Evolutionary conservation across 2,329 filamentous ascomycete species (phyloP).

Genomic region (Xylaria digitata): DNA sequence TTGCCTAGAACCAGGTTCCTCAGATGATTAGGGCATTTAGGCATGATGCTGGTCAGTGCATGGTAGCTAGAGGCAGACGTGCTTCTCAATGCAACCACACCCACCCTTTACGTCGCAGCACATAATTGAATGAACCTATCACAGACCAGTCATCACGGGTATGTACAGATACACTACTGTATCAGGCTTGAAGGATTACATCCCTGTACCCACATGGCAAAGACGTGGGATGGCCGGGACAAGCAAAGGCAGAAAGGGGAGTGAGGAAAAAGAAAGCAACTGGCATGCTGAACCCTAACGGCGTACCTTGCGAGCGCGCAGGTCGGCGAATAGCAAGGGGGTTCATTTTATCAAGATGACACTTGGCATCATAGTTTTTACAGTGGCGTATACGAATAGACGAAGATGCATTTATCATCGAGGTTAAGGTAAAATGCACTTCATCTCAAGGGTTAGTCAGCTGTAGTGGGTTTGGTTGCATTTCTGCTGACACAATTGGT

Average conservation of each 20-base stretch:
- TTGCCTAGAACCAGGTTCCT: slow-evolving; percentile 17
- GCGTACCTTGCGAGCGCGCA: slow-evolving; percentile 1
- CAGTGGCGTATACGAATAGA: background rate
- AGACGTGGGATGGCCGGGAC: slow-evolving; percentile 29
- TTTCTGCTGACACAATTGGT: background rate
- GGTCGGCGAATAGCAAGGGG: slow-evolving; percentile 26
- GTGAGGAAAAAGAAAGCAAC: slow-evolving; percentile 10
- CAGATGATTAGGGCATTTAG: slow-evolving; percentile 16
- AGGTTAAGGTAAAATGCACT: background rate
- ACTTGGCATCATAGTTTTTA: background rate
- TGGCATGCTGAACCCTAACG: background rate
- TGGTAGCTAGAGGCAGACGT: slow-evolving; percentile 15
- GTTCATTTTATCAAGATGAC: background rate
- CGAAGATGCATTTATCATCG: background rate
- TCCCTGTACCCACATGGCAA: slow-evolving; percentile 38
- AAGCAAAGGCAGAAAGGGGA: slow-evolving; percentile 17
- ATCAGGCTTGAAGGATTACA: slow-evolving; percentile 24
- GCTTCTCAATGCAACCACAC: slow-evolving; percentile 29
- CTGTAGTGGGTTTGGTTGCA: slow-evolving; percentile 4
- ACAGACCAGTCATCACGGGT: background rate
- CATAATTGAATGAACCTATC: slow-evolving; percentile 26
- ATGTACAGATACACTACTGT: slow-evolving; percentile 26
- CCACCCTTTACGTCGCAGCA: slow-evolving; percentile 17
- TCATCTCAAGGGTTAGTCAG: slow-evolving; percentile 7
- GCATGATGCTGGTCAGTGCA: slow-evolving; percentile 26